Evolutionary conservation across 352 stramenopile species (phyloP), one percentile per base, ranked within the genome.

Genomic region (Aphanomyces euteiches): DNA sequence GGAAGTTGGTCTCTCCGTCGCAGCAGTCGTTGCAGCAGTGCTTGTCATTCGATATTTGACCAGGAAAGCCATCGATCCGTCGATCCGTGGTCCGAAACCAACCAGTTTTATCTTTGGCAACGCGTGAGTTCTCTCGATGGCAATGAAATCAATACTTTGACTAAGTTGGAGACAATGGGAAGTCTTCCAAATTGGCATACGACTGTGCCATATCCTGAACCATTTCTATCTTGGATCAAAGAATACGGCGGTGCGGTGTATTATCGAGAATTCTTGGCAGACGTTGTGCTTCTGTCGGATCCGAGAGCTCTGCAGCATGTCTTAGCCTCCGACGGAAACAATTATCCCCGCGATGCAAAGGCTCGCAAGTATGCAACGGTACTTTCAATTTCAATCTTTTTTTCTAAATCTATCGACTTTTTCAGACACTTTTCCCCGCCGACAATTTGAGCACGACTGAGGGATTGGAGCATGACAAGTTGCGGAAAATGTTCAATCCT

Each of bases 401-500:
- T 15, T 8, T 8, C 8, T 2, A 12, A 50, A 12, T n/a, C 2
- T 50, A n/a, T n/a, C 43, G 5, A 61, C 21, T 1, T 4, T 3
- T 45, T 1, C 45, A 63, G 56, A 40, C 40, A 17, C 56, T 37
- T 7, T 7, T 63, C 17, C 28, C 12, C 8, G 56, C 34, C 56
- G 56, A 47, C 28, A 38, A 38, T 3, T 38, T 63, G 13, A 28
- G 40, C 8, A 63, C 34, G 5, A 17, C 56, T 4, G 56, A 41
- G 8, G 56, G 56, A 34, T 8, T 21, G 19, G 7, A 40, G 7
- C 56, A 63, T n/a, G 28, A 7, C 7, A 15, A 21, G 28, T 21
- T 41, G 56, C 56, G 56, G 19, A 21, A 37, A 15, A 63, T 45
- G 28, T 15, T 63, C 34, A 63, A 63, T 37, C 56, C 56, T 1